Evolutionary conservation across 78 protist genomes (phyloP).

Genomic region (Protostelium mycophagum): DNA sequence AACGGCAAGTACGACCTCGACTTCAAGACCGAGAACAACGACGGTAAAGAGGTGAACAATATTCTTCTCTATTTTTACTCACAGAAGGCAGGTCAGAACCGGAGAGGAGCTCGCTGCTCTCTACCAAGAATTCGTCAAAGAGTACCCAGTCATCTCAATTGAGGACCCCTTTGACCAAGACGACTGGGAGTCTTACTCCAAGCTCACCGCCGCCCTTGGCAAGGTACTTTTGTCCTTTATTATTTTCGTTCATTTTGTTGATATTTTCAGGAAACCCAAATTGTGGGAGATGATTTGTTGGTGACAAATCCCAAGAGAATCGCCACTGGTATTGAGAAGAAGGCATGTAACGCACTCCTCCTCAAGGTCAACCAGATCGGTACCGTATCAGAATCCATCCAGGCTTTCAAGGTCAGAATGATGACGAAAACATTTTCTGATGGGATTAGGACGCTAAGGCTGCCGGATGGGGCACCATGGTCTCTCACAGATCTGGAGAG

Average conservation of each 20-base stretch:
- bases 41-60: conserved; percentile 21
- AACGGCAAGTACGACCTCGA: conserved; percentile 91
- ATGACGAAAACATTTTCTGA: conserved; percentile 32
- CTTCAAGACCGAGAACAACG: conserved; percentile 85
- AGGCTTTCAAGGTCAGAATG: conserved; percentile 76
- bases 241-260: background rate
- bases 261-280: conserved; percentile 36
- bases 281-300: conserved; percentile 98
- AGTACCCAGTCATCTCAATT: conserved; percentile 89
- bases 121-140: conserved; percentile 42
- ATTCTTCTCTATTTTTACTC: no score
- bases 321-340: conserved; percentile 83
- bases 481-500: conserved; percentile 97
- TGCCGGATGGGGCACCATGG: conserved; percentile 97
- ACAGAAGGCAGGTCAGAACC: conserved; percentile 22
- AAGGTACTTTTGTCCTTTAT: background rate
- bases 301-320: conserved; percentile 98
- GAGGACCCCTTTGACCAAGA: conserved; percentile 99
- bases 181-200: conserved; percentile 89
- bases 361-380: conserved; percentile 97
- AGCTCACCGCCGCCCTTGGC: conserved; percentile 33
- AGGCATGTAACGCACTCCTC: conserved; percentile 94
- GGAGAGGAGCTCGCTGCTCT: conserved; percentile 53
- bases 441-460: conserved; percentile 40
- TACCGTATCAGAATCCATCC: conserved; percentile 86